Evolutionary conservation across 2,329 filamentous ascomycete genomes (phyloP), one percentile per base, ranked within the genome.

Genomic region (Trichoderma guizhouense): DNA sequence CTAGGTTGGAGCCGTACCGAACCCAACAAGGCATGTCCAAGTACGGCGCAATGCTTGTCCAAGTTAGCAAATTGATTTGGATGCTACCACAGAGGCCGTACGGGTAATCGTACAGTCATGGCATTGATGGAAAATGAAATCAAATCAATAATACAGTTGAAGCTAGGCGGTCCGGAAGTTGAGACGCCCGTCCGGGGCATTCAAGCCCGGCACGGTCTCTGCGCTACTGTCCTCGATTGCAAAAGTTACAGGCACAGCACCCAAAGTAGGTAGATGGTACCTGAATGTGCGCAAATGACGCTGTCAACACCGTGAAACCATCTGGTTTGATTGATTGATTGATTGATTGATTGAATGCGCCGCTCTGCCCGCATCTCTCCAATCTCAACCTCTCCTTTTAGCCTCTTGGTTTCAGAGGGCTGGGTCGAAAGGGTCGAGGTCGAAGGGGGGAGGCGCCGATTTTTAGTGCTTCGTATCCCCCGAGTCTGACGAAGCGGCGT

Each of bases 381-480:
- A n/a, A 0, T 51, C 43, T 51, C 43, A 21, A n/a, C 67, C 32
- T 36, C 34, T 51, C 67, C 67, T 58, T 69, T 71, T 63, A 68
- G 47, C 73, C 64, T 68, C 67, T 47, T 51, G 61, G 34, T 71
- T 47, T 39, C 21, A 60, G 47, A 39, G 51, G 39, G 8, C 63
- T 66, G 47, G 43, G 60, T 12, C 36, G 2, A 63, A 53, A 63
- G 60, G 64, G 64, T 67, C 47, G 51, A 34, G 12, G 61, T 30
- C 24, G 53, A 55, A 55, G 58, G 69, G 51, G 53, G 69, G 61
- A 71, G 36, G 61, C 69, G 62, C 62, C 53, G 69, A 71, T 34
- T 71, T 47, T 71, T 64, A 65, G 69, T 71, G 36, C 51, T 71
- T 71, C 69, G 69, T 71, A 71, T 71, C 53, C 69, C 61, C 61